A percentile compares a stretch with the other conserved stretches of the same genome.
Evolutionary conservation across 1,284 basidiomycete genomes (phyloP).

Genomic region (Calocybe gambosa): DNA sequence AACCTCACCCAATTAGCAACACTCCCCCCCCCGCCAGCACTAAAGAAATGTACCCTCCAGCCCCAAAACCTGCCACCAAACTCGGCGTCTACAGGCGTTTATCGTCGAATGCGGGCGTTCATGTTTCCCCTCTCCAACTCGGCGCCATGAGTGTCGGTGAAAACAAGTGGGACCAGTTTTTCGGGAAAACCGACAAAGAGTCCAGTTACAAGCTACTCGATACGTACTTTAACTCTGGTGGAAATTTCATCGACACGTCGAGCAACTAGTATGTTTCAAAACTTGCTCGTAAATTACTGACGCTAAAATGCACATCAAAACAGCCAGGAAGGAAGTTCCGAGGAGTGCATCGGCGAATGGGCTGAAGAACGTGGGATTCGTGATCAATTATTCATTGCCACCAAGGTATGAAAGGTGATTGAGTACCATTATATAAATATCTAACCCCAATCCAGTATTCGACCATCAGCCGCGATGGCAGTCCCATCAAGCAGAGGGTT

Average conservation of each 20-base stretch:
- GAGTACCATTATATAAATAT: not conserved
- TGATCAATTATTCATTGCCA: not conserved
- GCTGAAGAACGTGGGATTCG: not conserved
- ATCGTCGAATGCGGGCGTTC: conserved; percentile 10
- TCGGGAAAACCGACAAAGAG: conserved; percentile 35
- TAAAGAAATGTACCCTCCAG: not conserved
- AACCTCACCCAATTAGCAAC: not conserved
- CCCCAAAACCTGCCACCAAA: conserved; percentile 5
- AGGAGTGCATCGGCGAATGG: not conserved
- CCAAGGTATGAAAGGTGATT: not conserved
- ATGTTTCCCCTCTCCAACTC: conserved; percentile 16
- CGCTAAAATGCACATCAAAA: not conserved
- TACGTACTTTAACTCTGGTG: conserved; percentile 38
- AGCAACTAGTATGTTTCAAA: conserved; percentile 34
- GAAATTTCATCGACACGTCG: conserved; percentile 54
- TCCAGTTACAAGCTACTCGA: conserved; percentile 44
- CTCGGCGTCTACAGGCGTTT: conserved; percentile 6
- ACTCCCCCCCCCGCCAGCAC: not conserved
- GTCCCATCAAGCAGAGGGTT: conserved; percentile 27
- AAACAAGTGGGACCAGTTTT: conserved; percentile 6
- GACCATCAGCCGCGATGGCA: conserved; percentile 21
- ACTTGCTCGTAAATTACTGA: not conserved
- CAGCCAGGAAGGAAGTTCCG: not conserved
- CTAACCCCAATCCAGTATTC: conserved; percentile 22
- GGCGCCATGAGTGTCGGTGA: conserved; percentile 11